Percentiles rank a stretch among this genome's conserved stretches.
These are phyloP conservation scores for Fraxinus sp. DNA, from an alignment of 305 asterid genomes.

Conservation along the genomic window DNA sequence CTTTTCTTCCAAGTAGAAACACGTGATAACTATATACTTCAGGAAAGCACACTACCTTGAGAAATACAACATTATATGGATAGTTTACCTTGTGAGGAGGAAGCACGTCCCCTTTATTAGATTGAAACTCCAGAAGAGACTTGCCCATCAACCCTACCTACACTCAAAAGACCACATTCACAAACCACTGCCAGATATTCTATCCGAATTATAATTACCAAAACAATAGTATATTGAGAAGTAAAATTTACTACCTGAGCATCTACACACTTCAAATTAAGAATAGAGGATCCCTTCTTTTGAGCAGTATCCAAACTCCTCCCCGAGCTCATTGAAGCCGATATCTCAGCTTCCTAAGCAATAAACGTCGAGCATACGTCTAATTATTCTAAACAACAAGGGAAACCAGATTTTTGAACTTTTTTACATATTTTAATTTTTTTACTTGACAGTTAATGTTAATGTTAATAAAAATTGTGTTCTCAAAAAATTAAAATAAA, in stretches of 20 bases:
- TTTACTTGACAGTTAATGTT: neutral
- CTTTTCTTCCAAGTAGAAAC: neutral
- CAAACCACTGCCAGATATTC: constrained; percentile 2
- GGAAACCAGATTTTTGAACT: neutral
- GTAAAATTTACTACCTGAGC: constrained; percentile 55
- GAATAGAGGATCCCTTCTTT: constrained; percentile 84
- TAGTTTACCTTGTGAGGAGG: constrained; percentile 84
- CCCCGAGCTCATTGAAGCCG: constrained; percentile 70
- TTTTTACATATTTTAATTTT: neutral
- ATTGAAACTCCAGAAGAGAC: constrained; percentile 79
- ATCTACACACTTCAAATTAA: constrained; percentile 92
- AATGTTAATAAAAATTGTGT: neutral
- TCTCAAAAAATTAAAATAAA: neutral
- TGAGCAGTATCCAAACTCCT: constrained; percentile 87
- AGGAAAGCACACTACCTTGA: constrained; percentile 12
- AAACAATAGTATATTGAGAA: neutral
- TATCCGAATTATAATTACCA: neutral
- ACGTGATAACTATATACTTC: neutral
- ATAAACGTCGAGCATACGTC: constrained; percentile 1
- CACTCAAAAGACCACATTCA: constrained; percentile 27
- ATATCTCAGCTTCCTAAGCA: constrained; percentile 86
- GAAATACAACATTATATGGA: constrained; percentile 13
- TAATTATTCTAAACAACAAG: neutral
- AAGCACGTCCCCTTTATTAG: constrained; percentile 89
- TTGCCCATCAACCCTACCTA: constrained; percentile 97